phyloP scores from a whole-genome alignment of 192 early-diverging fungal genomes.

The Coemansia sp. region DNA sequence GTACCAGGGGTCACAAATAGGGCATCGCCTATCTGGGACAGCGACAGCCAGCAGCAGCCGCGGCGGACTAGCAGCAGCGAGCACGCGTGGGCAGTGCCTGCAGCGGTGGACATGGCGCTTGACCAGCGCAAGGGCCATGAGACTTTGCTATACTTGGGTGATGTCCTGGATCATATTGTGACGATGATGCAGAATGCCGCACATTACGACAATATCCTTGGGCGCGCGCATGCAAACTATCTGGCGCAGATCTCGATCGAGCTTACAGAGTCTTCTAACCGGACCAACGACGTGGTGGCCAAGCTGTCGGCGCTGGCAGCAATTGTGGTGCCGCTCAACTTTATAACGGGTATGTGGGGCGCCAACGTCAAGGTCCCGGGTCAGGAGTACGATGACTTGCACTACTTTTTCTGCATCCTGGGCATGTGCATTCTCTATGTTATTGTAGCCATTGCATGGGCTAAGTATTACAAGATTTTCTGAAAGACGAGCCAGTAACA shows the following conservation, averaged over 20 bases:
- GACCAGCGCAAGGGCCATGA: slow-evolving; percentile 58
- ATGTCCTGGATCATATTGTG: slow-evolving; percentile 78
- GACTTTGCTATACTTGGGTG: slow-evolving; percentile 69
- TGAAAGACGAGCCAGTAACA: slow-evolving; percentile 6
- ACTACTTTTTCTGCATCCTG: slow-evolving; percentile 48
- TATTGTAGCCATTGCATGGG: slow-evolving; percentile 30
- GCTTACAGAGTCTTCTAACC: slow-evolving; percentile 69
- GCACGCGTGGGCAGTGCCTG: slow-evolving; percentile 1
- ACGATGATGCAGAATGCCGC: slow-evolving; percentile 75
- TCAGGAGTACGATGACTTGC: slow-evolving; percentile 41
- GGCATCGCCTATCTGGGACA: neutral
- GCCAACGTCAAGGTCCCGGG: slow-evolving; percentile 56
- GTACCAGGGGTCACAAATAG: neutral
- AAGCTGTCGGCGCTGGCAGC: slow-evolving; percentile 85
- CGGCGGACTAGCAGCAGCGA: slow-evolving; percentile 7
- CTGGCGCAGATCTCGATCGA: slow-evolving; percentile 75
- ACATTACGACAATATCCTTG: slow-evolving; percentile 70
- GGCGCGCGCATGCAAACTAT: slow-evolving; percentile 71
- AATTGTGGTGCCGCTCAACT: slow-evolving; percentile 86
- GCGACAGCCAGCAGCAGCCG: slow-evolving; percentile 21
- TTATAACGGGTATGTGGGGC: slow-evolving; percentile 78
- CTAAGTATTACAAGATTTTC: slow-evolving; percentile 39
- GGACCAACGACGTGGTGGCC: slow-evolving; percentile 84
- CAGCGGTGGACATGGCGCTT: slow-evolving; percentile 28
- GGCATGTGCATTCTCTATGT: slow-evolving; percentile 38